A percentile compares a stretch with the other conserved stretches of the same genome.
Conservation (phyloP, 257 asterid species). For the Salvia miltiorrhiza region DNA sequence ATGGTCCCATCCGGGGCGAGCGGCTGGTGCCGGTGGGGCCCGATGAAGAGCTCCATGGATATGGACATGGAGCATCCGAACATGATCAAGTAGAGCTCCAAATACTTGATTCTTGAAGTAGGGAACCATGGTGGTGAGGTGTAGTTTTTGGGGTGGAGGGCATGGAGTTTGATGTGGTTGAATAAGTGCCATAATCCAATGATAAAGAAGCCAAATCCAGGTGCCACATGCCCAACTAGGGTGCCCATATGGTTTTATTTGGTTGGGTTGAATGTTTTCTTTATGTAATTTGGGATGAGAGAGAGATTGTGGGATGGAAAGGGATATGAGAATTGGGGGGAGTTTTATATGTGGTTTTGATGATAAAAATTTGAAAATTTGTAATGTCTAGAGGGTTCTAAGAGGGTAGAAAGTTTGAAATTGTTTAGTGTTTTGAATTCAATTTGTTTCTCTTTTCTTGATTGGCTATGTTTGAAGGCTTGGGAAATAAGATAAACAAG, state of each 20-base stretch:
- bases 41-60: constrained; percentile 83
- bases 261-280: neutral
- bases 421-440: neutral
- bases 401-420: constrained; percentile 27
- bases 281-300: neutral
- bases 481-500: constrained; percentile 36
- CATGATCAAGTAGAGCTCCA: constrained; percentile 75
- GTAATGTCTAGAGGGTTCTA: constrained; percentile 32
- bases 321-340: constrained; percentile 1
- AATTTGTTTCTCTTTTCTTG: neutral
- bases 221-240: constrained; percentile 78
- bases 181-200: constrained; percentile 83
- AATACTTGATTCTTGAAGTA: constrained; percentile 52
- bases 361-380: neutral
- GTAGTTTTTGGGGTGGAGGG: constrained; percentile 55
- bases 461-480: constrained; percentile 13
- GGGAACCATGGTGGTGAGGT: constrained; percentile 75
- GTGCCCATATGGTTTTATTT: constrained; percentile 51
- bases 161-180: constrained; percentile 65
- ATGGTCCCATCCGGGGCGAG: constrained; percentile 78
- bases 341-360: constrained; percentile 25
- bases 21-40: constrained; percentile 75
- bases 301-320: constrained; percentile 12
- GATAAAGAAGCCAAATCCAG: constrained; percentile 73
- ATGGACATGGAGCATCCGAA: constrained; percentile 46